A percentile compares a stretch with the other conserved stretches of the same genome.
These are phyloP conservation scores for Amylocystis lapponica DNA, from an alignment of 768 basidiomycete species.

Conservation along the genomic window DNA sequence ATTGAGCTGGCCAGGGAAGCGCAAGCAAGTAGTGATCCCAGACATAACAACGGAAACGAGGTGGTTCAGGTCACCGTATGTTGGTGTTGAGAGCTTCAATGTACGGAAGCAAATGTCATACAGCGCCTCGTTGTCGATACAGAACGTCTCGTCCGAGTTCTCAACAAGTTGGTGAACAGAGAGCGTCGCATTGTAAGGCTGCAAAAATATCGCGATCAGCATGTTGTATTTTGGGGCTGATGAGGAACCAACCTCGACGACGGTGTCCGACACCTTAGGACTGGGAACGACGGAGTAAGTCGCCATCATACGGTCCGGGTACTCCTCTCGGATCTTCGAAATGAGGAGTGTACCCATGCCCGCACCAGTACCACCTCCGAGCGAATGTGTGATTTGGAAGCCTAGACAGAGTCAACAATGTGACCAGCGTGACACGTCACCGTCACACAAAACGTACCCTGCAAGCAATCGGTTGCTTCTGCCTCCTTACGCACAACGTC, in stretches of 20 bases:
- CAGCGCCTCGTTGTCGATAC: slow-evolving; percentile 98
- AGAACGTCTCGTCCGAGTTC: slow-evolving; percentile 99
- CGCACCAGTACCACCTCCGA: slow-evolving; percentile 98
- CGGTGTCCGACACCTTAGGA: slow-evolving; percentile 97
- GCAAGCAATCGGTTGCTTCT: slow-evolving; percentile 94
- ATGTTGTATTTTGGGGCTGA: neutral
- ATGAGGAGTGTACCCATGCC: slow-evolving; percentile 99
- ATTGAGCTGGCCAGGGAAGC: slow-evolving; percentile 99
- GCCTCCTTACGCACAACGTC: slow-evolving; percentile 99
- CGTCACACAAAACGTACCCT: slow-evolving; percentile 55
- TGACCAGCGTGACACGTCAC: slow-evolving; percentile 12
- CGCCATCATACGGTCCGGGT: slow-evolving; percentile 99
- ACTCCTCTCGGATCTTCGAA: slow-evolving; percentile 98
- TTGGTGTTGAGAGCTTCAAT: slow-evolving; percentile 91
- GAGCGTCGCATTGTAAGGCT: slow-evolving; percentile 98
- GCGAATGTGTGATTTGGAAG: slow-evolving; percentile 98
- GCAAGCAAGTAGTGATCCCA: slow-evolving; percentile 96
- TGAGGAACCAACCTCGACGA: slow-evolving; percentile 68
- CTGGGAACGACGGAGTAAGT: slow-evolving; percentile 98
- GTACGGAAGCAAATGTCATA: slow-evolving; percentile 99
- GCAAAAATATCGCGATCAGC: neutral
- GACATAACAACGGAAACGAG: slow-evolving; percentile 98
- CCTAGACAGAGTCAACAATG: slow-evolving; percentile 37
- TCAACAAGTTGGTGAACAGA: slow-evolving; percentile 98
- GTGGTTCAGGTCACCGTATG: slow-evolving; percentile 97